A percentile compares a stretch with the other conserved stretches of the same genome.
Evolutionary conservation across 371 early-diverging fungal species (phyloP).

Genomic region (Zancudomyces culisetae): DNA sequence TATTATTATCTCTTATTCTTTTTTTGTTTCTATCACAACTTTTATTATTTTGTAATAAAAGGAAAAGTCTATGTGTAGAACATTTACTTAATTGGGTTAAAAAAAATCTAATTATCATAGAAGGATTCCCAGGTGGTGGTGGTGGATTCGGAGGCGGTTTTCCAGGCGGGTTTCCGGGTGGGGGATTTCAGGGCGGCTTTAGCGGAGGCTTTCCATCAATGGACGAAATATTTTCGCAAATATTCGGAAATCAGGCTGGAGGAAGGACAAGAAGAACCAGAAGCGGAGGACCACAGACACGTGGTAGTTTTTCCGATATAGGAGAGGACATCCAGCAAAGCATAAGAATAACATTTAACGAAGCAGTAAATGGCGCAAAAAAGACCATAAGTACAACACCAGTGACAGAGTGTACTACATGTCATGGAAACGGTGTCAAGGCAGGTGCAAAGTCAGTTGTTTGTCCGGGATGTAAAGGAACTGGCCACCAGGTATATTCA

Average conservation of each 20-base stretch:
- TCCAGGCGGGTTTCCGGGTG: slow-evolving; percentile 12
- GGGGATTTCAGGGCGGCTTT: slow-evolving; percentile 28
- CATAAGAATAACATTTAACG: slow-evolving; percentile 56
- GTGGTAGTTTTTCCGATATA: slow-evolving; percentile 17
- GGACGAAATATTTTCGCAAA: slow-evolving; percentile 44
- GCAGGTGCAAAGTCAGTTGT: slow-evolving; percentile 39
- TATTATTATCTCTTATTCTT: too few species aligned
- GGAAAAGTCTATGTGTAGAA: too few species aligned
- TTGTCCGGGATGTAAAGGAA: slow-evolving; percentile 63
- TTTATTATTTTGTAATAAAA: too few species aligned
- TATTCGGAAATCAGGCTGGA: slow-evolving; percentile 47
- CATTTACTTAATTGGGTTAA: neutral
- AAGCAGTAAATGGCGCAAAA: slow-evolving; percentile 60
- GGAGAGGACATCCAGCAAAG: slow-evolving; percentile 31
- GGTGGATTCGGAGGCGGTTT: slow-evolving; percentile 30
- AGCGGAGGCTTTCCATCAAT: slow-evolving; percentile 33
- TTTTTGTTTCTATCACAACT: too few species aligned
- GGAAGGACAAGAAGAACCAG: slow-evolving; percentile 24
- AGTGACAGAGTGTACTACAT: slow-evolving; percentile 48
- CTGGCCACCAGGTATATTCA: slow-evolving; percentile 58
- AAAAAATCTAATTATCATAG: neutral
- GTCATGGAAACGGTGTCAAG: slow-evolving; percentile 62
- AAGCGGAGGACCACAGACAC: slow-evolving; percentile 21
- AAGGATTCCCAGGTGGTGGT: slow-evolving; percentile 7
- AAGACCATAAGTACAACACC: slow-evolving; percentile 38